Conservation (phyloP, 805 yeast genomes). For the Yamadazyma akitaensis region DNA sequence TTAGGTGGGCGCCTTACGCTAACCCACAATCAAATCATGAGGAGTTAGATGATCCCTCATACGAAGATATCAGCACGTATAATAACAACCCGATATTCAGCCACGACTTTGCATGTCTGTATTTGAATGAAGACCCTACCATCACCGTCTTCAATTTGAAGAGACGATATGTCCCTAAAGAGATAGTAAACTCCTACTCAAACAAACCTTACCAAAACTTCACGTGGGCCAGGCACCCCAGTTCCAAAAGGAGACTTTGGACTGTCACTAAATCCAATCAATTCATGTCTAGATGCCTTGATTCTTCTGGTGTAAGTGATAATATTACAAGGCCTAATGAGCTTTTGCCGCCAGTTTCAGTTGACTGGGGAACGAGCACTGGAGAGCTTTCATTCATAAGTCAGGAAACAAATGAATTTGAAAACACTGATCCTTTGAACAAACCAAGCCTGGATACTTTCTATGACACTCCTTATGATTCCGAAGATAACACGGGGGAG, state of each 20-base stretch:
- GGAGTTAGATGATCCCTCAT: slow-evolving; percentile 14
- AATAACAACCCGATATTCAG: slow-evolving; percentile 35
- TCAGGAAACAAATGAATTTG: slow-evolving; percentile 46
- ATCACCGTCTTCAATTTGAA: slow-evolving; percentile 67
- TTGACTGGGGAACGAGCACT: slow-evolving; percentile 55
- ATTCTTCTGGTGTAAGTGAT: slow-evolving; percentile 16
- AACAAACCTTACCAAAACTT: slow-evolving; percentile 40
- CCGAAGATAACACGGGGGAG: slow-evolving; percentile 9
- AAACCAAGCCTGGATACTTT: slow-evolving; percentile 4
- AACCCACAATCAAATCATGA: slow-evolving; percentile 19
- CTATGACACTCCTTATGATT: slow-evolving; percentile 13
- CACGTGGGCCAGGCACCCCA: slow-evolving; percentile 34
- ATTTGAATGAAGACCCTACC: slow-evolving; percentile 67
- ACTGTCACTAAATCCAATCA: slow-evolving; percentile 39
- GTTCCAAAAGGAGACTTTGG: slow-evolving; percentile 29
- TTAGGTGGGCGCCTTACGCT: slow-evolving; percentile 53
- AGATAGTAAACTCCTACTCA: slow-evolving; percentile 53
- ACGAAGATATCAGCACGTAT: not conserved
- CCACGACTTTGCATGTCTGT: slow-evolving; percentile 72
- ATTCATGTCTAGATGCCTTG: slow-evolving; percentile 34
- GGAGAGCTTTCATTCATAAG: slow-evolving; percentile 50
- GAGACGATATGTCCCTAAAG: slow-evolving; percentile 72
- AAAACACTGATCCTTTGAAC: slow-evolving; percentile 17
- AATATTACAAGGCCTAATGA: slow-evolving; percentile 41
- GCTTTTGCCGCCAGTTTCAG: slow-evolving; percentile 48